Base-by-base conservation (phyloP, 2,329 filamentous ascomycete species). In the Penicillium carneum region DNA sequence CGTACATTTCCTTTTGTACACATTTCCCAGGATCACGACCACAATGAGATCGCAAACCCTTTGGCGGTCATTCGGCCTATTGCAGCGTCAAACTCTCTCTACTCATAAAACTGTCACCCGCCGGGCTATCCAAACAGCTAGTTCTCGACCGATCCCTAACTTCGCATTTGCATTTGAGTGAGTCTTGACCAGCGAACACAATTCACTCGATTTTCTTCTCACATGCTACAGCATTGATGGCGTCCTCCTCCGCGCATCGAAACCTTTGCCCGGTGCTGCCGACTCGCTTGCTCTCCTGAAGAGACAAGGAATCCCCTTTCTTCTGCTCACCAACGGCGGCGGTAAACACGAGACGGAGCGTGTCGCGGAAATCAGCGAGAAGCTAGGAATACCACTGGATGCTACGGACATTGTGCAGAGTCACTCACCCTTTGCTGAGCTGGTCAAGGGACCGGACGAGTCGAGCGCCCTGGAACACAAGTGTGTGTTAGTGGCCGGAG, bases 281-380 rank as follows among this genome's bases (percentile, higher is more conserved):
- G 84, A 91, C 71, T 86, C 93, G 14, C 84, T 99, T 20, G 81
- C 83, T 33, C 89, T 88, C 71, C 87, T 98, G 20, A 87, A 93
- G 69, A 79, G 84, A 48, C 84, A 93, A 72, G 83, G 86, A 48
- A 92, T 97, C 47, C 93, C 93, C 12, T 98, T 96, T 80, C 94
- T 99, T 71, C 87, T 99, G 36, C 84, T 99, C 64, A 99, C 95
- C 61, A 99, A 99, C 78, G 95, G 95, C 69, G 95, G 95, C 43
- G 95, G 95, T 60, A 92, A 90, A 73, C 87, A 88, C 64, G 94
- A 98, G 78, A 82, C 81, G 2, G 88, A 90, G 61, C 86, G 92
- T 18, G 89, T 92, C 33, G 81, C 81, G 8, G 89, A 93, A 63
- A 83, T 96, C 55, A 88, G 86, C 68, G 76, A 84, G 45, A 87